These are phyloP conservation scores for Jimgerdemannia lactiflua DNA, from an alignment of 192 early-diverging fungal species.

Conservation along the genomic window DNA sequence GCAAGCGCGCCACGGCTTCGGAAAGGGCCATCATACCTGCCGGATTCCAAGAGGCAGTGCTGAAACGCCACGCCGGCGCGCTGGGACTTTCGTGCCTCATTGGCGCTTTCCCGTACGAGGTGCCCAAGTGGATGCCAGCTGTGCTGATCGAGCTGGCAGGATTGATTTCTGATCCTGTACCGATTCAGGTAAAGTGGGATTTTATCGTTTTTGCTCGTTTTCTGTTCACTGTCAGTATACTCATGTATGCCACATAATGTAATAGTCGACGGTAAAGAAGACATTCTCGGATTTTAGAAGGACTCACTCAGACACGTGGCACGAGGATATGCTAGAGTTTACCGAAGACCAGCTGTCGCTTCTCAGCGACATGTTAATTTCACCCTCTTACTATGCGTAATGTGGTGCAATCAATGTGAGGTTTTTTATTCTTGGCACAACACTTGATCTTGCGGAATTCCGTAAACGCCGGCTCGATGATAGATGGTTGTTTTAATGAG, in stretches of 20 bases:
- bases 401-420: background rate
- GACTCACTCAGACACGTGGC: constrained; percentile 96
- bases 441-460: no score
- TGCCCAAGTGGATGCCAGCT: constrained; percentile 89
- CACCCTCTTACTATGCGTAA: constrained; percentile 82
- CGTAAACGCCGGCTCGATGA: no score
- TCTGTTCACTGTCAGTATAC: no score
- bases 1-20: constrained; percentile 32
- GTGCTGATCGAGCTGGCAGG: constrained; percentile 74
- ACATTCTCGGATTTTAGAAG: constrained; percentile 92
- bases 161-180: constrained; percentile 81
- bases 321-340: constrained; percentile 80
- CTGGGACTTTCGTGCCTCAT: constrained; percentile 86
- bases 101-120: constrained; percentile 91
- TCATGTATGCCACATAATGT: background rate
- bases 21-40: constrained; percentile 24
- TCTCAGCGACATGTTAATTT: constrained; percentile 87
- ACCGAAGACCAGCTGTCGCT: constrained; percentile 71
- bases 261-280: constrained; percentile 72
- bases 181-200: constrained; percentile 60
- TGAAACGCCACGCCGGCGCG: constrained; percentile 84
- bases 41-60: constrained; percentile 54
- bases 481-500: no score
- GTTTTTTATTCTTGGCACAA: no score
- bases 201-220: no score